Evolutionary conservation across 2,329 filamentous ascomycete species (phyloP), one percentile per base, ranked within the genome.

Genomic region (Westerdykella sp.): DNA sequence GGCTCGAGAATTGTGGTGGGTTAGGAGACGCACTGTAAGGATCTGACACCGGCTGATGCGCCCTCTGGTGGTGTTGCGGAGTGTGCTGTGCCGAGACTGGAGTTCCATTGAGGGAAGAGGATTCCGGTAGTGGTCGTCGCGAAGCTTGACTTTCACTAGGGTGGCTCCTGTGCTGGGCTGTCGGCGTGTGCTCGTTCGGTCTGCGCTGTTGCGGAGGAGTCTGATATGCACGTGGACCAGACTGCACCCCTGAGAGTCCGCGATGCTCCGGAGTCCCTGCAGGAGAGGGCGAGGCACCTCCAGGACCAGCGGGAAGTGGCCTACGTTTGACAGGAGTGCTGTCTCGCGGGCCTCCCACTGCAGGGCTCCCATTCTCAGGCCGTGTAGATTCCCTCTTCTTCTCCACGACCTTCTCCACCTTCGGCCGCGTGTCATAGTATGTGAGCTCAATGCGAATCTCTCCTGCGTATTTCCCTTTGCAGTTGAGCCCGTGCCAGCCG

Each of bases 401-500:
- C 23, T 65, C 68, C 6, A 69, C 70, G 1, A 75, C 70, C 68
- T 85, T 89, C 46, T 94, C 87, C 11, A 78, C 77, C 68, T 93
- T 93, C 15, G 88, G 85, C 21, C 91, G 79, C 43, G 78, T 83
- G 66, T 98, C 93, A 73, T 97, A 98, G 70, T 85, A 98, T 34
- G 93, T 98, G 69, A 96, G 83, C 69, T 98, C 93, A 51, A 98
- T 84, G 53, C 91, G 80, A 51, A 98, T 83, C 66, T 97, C 91
- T 43, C 93, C 93, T 6, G 93, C 91, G 59, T 97, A 98, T 74
- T 95, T 95, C 50, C 90, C 89, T 62, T 84, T 88, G 74, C 81
- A 97, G 51, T 80, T 85, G 54, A 98, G 73, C 46, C 75, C 82
- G 64, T 96, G 90, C 93, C 93, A 98, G 43, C 87, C 74, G 67